A percentile compares a stretch with the other conserved stretches of the same genome.
Conservation (phyloP, 2,329 filamentous ascomycete genomes). For the Aspergillus tanneri region DNA sequence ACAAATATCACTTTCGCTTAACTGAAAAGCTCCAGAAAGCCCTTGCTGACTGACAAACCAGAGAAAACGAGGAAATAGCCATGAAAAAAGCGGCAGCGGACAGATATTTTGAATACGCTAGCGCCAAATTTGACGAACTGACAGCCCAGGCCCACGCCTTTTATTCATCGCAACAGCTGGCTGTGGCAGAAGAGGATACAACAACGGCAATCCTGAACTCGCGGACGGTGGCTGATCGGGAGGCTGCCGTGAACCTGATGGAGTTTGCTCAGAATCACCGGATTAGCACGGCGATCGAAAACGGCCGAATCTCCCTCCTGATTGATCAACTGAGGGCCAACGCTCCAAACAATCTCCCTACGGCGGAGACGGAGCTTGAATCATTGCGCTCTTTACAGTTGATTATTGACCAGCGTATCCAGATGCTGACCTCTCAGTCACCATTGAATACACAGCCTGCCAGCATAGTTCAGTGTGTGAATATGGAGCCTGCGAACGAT, state of each 20-base stretch:
- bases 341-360: slow-evolving; percentile 26
- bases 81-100: slow-evolving; percentile 21
- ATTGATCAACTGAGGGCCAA: slow-evolving; percentile 33
- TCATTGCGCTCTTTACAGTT: slow-evolving; percentile 32
- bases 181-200: slow-evolving; percentile 18
- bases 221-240: slow-evolving; percentile 30
- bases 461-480: too few relatives aligned
- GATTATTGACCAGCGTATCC: slow-evolving; percentile 32
- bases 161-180: slow-evolving; percentile 27
- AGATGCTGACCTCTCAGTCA: slow-evolving; percentile 17
- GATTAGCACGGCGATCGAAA: slow-evolving; percentile 12
- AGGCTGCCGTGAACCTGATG: slow-evolving; percentile 35
- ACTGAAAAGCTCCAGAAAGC: too few relatives aligned
- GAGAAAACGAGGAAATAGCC: slow-evolving; percentile 23
- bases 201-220: slow-evolving; percentile 23
- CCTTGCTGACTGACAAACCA: too few relatives aligned
- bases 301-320: slow-evolving; percentile 27
- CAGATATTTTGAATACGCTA: slow-evolving; percentile 27
- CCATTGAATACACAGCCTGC: too few relatives aligned
- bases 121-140: slow-evolving; percentile 26
- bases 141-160: slow-evolving; percentile 26
- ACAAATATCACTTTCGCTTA: too few relatives aligned
- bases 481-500: too few relatives aligned
- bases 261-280: slow-evolving; percentile 26
- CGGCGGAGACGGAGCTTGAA: slow-evolving; percentile 29